A percentile compares a stretch with the other conserved stretches of the same genome.
Evolutionary conservation across 495 filamentous ascomycete species (phyloP).

Genomic region (Neurospora hispaniola): DNA sequence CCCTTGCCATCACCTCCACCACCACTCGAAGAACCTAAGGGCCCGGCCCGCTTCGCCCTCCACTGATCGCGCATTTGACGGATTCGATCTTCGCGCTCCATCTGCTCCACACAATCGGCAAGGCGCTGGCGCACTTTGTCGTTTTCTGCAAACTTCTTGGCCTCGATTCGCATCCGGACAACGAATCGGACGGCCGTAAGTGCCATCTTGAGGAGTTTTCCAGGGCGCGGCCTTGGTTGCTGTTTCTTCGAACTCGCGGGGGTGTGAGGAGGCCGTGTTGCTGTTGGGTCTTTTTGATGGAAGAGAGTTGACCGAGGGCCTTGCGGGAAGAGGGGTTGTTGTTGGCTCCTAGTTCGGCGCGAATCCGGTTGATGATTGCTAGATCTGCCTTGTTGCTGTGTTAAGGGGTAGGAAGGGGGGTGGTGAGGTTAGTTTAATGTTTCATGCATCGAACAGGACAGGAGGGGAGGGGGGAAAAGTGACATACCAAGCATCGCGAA

Average conservation of each 20-base stretch:
- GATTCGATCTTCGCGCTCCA: slow-evolving; percentile 24
- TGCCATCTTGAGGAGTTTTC: slow-evolving; percentile 16
- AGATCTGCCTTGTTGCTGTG: slow-evolving; percentile 86
- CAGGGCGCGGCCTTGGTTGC: not conserved
- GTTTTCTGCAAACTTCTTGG: slow-evolving; percentile 28
- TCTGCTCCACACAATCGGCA: slow-evolving; percentile 27
- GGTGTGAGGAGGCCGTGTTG: not conserved
- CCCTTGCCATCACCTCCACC: not conserved
- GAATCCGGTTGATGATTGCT: slow-evolving; percentile 66
- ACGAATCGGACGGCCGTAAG: slow-evolving; percentile 28
- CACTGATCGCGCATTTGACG: slow-evolving; percentile 21
- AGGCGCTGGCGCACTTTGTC: slow-evolving; percentile 29
- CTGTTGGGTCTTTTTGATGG: not conserved
- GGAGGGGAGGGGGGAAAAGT: slow-evolving; percentile 7
- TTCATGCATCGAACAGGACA: not conserved
- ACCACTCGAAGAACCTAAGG: not conserved
- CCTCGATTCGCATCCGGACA: slow-evolving; percentile 31
- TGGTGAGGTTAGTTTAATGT: not conserved
- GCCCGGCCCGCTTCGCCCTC: slow-evolving; percentile 8
- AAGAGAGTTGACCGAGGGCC: slow-evolving; percentile 11
- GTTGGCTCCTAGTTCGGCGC: slow-evolving; percentile 22
- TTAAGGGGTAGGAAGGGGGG: too few relatives aligned
- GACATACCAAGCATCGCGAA: slow-evolving; percentile 77
- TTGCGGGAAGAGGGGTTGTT: slow-evolving; percentile 22
- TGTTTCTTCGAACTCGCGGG: slow-evolving; percentile 6